A percentile compares a stretch with the other conserved stretches of the same genome.
These are phyloP conservation scores for Aspergillus proliferans DNA, from an alignment of 2,329 filamentous ascomycete species.

Conservation along the genomic window DNA sequence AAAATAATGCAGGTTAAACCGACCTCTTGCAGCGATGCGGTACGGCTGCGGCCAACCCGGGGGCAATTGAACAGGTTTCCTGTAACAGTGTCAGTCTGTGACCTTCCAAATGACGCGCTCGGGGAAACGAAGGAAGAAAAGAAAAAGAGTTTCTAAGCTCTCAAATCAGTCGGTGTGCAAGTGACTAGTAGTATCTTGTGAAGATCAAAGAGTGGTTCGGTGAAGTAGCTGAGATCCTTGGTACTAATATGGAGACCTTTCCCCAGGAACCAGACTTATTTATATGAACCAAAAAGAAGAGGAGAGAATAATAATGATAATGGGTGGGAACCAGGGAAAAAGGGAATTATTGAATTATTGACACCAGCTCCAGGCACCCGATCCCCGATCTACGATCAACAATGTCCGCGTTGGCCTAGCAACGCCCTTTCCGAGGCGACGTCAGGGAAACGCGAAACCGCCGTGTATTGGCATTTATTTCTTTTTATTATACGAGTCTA, in stretches of 20 bases:
- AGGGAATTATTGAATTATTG: constrained; percentile 19
- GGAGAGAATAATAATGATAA: constrained; percentile 19
- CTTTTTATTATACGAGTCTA: background rate
- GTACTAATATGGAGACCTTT: constrained; percentile 1
- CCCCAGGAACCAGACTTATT: constrained; percentile 3
- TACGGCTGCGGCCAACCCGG: constrained; percentile 46
- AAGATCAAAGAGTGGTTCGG: constrained; percentile 1
- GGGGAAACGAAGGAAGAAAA: constrained; percentile 8
- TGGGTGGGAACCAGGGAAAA: constrained; percentile 25
- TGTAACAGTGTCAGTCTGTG: constrained; percentile 52
- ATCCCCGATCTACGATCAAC: constrained; percentile 38
- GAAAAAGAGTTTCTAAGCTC: background rate
- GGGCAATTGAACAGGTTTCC: constrained; percentile 45
- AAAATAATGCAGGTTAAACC: constrained; percentile 5
- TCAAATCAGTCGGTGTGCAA: constrained; percentile 2
- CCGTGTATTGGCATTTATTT: constrained; percentile 9
- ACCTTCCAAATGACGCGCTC: constrained; percentile 26
- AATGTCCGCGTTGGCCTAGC: constrained; percentile 34
- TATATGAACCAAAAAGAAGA: constrained; percentile 5
- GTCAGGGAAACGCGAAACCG: constrained; percentile 25
- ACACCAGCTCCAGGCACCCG: constrained; percentile 25
- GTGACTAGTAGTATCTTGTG: constrained; percentile 14
- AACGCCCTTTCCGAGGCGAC: constrained; percentile 22
- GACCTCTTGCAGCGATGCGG: constrained; percentile 81
- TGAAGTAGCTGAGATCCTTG: constrained; percentile 1